Conservation (phyloP, 768 basidiomycete species). For the Phlegmacium glaucopus region DNA sequence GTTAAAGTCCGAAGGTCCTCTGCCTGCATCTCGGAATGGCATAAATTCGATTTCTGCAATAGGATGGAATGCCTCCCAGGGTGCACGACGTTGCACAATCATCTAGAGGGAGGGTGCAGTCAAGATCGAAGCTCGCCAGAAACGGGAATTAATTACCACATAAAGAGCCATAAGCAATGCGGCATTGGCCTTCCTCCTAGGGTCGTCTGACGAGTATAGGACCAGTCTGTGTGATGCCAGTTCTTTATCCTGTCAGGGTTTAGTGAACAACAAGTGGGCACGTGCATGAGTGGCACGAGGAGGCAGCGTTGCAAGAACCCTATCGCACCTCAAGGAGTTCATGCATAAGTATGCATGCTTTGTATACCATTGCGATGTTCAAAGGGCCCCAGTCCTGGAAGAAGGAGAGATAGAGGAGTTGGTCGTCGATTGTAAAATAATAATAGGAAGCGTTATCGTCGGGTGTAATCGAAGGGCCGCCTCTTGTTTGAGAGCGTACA, state of each 20-base stretch:
- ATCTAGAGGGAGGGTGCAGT: slow-evolving; percentile 47
- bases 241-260: slow-evolving; percentile 60
- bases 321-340: slow-evolving; percentile 72
- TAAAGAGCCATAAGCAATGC: slow-evolving; percentile 93
- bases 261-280: slow-evolving; percentile 17
- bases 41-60: slow-evolving; percentile 91
- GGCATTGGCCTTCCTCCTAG: slow-evolving; percentile 88
- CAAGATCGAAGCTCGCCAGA: slow-evolving; percentile 2
- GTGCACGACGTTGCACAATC: slow-evolving; percentile 86
- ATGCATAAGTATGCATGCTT: slow-evolving; percentile 88
- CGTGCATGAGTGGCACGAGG: slow-evolving; percentile 39
- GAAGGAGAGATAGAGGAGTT: slow-evolving; percentile 89
- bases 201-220: slow-evolving; percentile 84
- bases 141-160: slow-evolving; percentile 52
- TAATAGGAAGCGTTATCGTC: slow-evolving; percentile 78
- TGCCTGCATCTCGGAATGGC: slow-evolving; percentile 94
- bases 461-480: slow-evolving; percentile 59
- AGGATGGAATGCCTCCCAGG: slow-evolving; percentile 94
- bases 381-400: slow-evolving; percentile 94
- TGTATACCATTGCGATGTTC: slow-evolving; percentile 91
- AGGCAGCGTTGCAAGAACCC: slow-evolving; percentile 18
- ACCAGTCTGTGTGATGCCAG: slow-evolving; percentile 73
- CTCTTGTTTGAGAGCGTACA: slow-evolving; percentile 57
- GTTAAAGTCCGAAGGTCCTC: slow-evolving; percentile 89
- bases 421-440: slow-evolving; percentile 93